These are phyloP conservation scores for Metarhizium robertsii DNA, from an alignment of 2,329 filamentous ascomycete genomes.

Conservation along the genomic window DNA sequence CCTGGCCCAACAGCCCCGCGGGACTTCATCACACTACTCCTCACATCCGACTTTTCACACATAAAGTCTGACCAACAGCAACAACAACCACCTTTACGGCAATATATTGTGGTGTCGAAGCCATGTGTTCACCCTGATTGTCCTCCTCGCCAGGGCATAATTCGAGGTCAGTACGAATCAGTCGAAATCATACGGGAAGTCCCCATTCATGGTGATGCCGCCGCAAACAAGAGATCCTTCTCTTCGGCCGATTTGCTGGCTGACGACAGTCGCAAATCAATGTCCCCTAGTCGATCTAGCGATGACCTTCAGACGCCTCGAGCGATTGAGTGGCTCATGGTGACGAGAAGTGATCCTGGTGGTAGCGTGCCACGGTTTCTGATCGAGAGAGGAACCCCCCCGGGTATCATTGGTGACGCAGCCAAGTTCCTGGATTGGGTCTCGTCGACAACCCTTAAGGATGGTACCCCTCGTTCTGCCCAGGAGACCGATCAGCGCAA, in stretches of 20 bases:
- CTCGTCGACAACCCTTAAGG: constrained; percentile 27
- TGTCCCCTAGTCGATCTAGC: constrained; percentile 12
- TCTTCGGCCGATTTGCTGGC: constrained; percentile 22
- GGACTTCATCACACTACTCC: constrained; percentile 75
- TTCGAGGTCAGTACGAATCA: constrained; percentile 81
- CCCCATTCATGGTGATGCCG: constrained; percentile 38
- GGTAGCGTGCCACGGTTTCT: constrained; percentile 83
- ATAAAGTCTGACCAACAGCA: constrained; percentile 18
- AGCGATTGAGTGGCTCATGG: constrained; percentile 81
- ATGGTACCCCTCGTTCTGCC: neutral
- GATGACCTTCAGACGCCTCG: constrained; percentile 21
- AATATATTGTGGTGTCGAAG: constrained; percentile 82
- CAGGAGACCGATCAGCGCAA: neutral
- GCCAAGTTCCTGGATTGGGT: constrained; percentile 75
- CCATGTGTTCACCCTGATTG: constrained; percentile 71
- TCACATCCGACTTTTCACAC: constrained; percentile 53
- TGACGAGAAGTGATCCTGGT: constrained; percentile 80
- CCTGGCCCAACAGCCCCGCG: constrained; percentile 79
- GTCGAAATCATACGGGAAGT: constrained; percentile 87
- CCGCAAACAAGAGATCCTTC: constrained; percentile 19
- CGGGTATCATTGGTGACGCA: constrained; percentile 69
- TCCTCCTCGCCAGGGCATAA: constrained; percentile 60
- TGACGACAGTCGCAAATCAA: constrained; percentile 17
- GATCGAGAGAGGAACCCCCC: constrained; percentile 82
- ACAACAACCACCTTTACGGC: constrained; percentile 32